Conservation (phyloP, 257 asterid genomes). For the Anisodus tanguticus region DNA sequence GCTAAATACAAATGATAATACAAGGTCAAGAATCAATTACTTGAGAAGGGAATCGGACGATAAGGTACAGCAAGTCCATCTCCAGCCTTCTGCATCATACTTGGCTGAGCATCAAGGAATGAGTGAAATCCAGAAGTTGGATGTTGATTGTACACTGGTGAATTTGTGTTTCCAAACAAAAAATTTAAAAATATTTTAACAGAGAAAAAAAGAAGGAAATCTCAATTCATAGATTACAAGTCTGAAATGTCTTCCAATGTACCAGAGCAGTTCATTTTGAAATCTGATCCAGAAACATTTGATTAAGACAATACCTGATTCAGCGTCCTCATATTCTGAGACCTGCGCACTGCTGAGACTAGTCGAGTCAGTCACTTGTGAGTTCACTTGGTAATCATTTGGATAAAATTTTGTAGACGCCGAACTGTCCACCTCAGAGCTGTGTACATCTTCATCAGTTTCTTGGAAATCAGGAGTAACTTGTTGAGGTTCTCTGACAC, state of each 20-base stretch:
- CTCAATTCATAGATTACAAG: slow-evolving; percentile 21
- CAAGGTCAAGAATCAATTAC: slow-evolving; percentile 37
- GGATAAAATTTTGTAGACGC: slow-evolving; percentile 59
- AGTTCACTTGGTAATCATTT: slow-evolving; percentile 63
- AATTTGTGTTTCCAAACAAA: slow-evolving; percentile 19
- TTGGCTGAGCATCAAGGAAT: slow-evolving; percentile 40
- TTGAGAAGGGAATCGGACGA: slow-evolving; percentile 40
- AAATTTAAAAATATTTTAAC: background rate
- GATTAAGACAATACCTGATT: slow-evolving; percentile 65
- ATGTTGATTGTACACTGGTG: slow-evolving; percentile 73
- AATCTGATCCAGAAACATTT: background rate
- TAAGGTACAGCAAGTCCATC: slow-evolving; percentile 41
- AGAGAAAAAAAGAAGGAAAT: slow-evolving; percentile 27
- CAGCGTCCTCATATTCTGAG: slow-evolving; percentile 87
- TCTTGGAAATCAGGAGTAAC: slow-evolving; percentile 49
- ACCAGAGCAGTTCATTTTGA: background rate
- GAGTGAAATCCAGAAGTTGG: slow-evolving; percentile 61
- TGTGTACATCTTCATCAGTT: slow-evolving; percentile 52
- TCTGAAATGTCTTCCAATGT: background rate
- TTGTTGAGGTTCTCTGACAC: slow-evolving; percentile 54
- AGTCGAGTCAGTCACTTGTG: slow-evolving; percentile 72
- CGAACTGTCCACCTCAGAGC: slow-evolving; percentile 59
- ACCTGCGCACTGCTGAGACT: slow-evolving; percentile 70
- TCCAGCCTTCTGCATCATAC: slow-evolving; percentile 28
- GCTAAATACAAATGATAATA: slow-evolving; percentile 24